Evolutionary conservation across 2,329 filamentous ascomycete species (phyloP), one percentile per base, ranked within the genome.

Genomic region (Fusarium lyarnte): DNA sequence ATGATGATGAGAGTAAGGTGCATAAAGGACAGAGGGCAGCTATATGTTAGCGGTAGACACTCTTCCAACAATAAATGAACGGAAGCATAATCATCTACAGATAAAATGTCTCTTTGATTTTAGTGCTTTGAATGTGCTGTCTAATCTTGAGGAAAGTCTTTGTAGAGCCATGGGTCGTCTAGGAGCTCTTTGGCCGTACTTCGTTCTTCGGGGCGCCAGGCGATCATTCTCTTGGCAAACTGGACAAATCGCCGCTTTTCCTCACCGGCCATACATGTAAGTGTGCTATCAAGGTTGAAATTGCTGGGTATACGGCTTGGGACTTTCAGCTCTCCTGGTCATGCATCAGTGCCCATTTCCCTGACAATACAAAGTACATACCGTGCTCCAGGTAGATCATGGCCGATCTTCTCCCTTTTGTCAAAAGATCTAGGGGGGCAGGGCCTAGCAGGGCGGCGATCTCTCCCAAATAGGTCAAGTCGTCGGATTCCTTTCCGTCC

Each of bases 381-480:
- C 57, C 57, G 13, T 9, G n/a, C 7, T 39, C 21, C 10, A 17
- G 16, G 27, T 52, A 58, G 2, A 52, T 41, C 8, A 51, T n/a
- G 14, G 25, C 4, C 4, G 25, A 21, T 51, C 43, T 33, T 9
- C 25, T 38, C 43, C 43, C 55, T 25, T 51, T 23, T 2, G 5
- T 17, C 2, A 58, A 8, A 21, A 52, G 6, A 13, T 39, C 17
- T 16, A 13, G 43, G 2, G 55, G 43, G 14, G 17, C 16, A 9
- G 35, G 35, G 21, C 70, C 52, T 5, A 74, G 19, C 0, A 74
- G 42, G 0, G 66, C 41, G 17, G 52, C 46, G 12, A 74, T 72
- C 49, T 65, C 59, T 14, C 42, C 47, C 21, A 74, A 43, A 45
- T 73, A 55, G 21, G 59, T 8, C 21, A 46, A 33, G 7, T 52